Evolutionary conservation across 129 eudicot genomes (phyloP).

Genomic region (Helichrysum umbraculigerum): DNA sequence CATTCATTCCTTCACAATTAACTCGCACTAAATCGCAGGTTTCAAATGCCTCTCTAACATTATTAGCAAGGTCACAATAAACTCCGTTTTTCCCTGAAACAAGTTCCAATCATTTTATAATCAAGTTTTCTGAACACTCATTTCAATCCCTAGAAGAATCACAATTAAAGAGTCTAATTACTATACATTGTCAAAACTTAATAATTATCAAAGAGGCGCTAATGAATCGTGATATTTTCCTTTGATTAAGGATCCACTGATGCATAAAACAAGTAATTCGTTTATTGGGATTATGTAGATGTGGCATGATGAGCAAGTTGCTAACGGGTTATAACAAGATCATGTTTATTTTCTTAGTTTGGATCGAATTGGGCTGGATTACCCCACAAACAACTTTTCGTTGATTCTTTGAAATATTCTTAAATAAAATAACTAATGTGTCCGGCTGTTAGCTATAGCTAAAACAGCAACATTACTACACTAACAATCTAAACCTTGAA

Average conservation of each 20-base stretch:
- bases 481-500: not conserved
- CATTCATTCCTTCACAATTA: conserved; percentile 83
- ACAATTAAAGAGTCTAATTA: not conserved
- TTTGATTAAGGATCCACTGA: not conserved
- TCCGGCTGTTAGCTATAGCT: not conserved
- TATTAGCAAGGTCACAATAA: conserved; percentile 62
- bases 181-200: not conserved
- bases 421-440: not conserved
- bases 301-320: not conserved
- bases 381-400: not conserved
- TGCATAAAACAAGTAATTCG: not conserved
- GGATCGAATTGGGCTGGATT: not conserved
- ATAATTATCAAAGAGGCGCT: not conserved
- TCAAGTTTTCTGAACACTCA: conserved; percentile 6
- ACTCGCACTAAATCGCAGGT: conserved; percentile 81
- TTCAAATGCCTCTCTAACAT: conserved; percentile 97
- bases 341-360: not conserved
- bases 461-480: not conserved
- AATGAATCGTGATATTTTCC: not conserved
- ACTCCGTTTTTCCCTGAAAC: conserved; percentile 84
- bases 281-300: conserved; percentile 2
- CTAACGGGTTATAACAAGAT: not conserved
- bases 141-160: not conserved
- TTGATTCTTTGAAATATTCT: not conserved
- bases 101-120: not conserved